These are phyloP conservation scores for Candida caryicola DNA, from an alignment of 805 yeast genomes.

Conservation along the genomic window DNA sequence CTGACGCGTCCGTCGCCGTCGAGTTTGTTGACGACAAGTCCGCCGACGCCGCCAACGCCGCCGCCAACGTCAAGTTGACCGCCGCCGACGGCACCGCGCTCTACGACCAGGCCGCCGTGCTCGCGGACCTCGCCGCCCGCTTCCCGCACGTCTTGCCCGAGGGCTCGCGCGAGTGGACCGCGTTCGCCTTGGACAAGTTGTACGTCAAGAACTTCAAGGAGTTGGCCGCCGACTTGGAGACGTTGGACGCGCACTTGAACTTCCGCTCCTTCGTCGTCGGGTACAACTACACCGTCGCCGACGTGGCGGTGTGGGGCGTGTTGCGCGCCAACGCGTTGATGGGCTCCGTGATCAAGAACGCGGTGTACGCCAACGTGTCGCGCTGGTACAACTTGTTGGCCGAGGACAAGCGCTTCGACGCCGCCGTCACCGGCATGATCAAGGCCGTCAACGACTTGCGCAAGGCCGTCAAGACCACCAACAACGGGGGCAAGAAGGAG, in stretches of 20 bases:
- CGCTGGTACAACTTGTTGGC: constrained; percentile 90
- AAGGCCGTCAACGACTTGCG: constrained; percentile 72
- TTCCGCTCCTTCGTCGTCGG: constrained; percentile 79
- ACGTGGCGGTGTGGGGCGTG: constrained; percentile 89
- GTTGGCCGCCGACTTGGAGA: constrained; percentile 72
- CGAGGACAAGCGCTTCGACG: constrained; percentile 64
- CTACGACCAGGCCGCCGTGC: constrained; percentile 43
- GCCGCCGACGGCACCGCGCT: constrained; percentile 42
- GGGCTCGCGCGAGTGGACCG: constrained; percentile 49
- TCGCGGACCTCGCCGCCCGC: constrained; percentile 48
- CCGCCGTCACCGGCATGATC: constrained; percentile 61
- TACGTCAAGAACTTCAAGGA: constrained; percentile 86
- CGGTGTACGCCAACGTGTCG: constrained; percentile 78
- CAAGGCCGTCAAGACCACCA: constrained; percentile 54
- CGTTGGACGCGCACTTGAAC: constrained; percentile 78
- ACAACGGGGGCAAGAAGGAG: constrained; percentile 57
- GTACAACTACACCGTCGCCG: constrained; percentile 67
- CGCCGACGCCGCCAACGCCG: constrained; percentile 33
- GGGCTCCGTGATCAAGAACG: constrained; percentile 85
- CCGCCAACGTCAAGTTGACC: constrained; percentile 42
- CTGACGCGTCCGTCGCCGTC: constrained; percentile 51
- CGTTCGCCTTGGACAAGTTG: constrained; percentile 64
- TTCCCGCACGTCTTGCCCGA: constrained; percentile 45
- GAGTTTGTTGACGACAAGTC: constrained; percentile 69
- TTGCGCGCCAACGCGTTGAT: constrained; percentile 90